Base-by-base conservation (phyloP, 768 basidiomycete species). In the Paxillus ammoniavirescens region DNA sequence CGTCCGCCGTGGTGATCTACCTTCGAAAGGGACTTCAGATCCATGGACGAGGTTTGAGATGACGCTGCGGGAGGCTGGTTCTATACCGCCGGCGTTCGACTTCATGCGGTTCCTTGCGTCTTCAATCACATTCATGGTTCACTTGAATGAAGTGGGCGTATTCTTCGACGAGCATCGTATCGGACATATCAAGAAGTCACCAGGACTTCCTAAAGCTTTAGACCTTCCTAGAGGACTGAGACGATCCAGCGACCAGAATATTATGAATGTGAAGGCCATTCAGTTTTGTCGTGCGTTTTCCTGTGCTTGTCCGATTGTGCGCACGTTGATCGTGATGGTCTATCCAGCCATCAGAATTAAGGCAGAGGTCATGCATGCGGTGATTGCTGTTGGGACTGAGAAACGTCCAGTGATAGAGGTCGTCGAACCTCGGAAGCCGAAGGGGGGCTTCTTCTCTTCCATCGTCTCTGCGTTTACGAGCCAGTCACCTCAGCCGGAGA, bases 41-140 rank as follows among this genome's bases (percentile, higher is more conserved):
- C 72, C 75, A 4, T 97, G 93, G 91, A 94, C 96, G 3, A 79
- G 87, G 0, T 97, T 99, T 68, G 82, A 90, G 54, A 95, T 99
- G 91, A 76, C 78, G 4, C 77, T 97, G 2, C 81, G 96, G 44
- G 91, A 96, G 63, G 82, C 87, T 4, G 75, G 78, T 2, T 82
- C 93, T 0, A 85, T 96, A 53, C 93, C 92, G 0, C 77, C 82
- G 15, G 79, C 89, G 7, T 91, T 95, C 57, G 93, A 98, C 62
- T 86, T 98, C 58, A 83, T 89, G 31, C 82, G 91, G 18, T 98
- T 99, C 67, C 78, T 99, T 17, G 80, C 87, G 37, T 95, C 93
- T 2, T 91, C 90, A 0, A 85, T 99, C 51, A 94, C 93, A 0
- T 99, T 99, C 73, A 98, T 97, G 88, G 75, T 80, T 10, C 79